phyloP scores from a whole-genome alignment of 2,329 filamentous ascomycete species.

The Ciborinia camelliae region DNA sequence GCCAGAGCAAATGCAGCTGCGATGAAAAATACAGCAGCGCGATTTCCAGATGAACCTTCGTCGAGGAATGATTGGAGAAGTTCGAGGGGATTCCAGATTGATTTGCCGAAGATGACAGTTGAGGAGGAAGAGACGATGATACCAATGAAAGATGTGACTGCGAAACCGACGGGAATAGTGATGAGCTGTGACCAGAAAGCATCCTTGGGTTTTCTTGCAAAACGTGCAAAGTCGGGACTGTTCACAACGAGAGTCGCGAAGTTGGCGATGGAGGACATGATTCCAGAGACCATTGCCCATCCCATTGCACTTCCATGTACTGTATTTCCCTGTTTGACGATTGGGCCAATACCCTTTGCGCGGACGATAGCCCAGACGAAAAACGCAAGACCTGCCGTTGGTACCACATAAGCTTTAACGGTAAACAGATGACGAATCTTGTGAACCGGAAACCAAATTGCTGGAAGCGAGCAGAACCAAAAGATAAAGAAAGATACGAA shows the following conservation, averaged over 20 bases:
- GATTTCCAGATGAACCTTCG: slow-evolving; percentile 63
- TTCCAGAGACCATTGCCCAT: slow-evolving; percentile 79
- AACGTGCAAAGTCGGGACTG: slow-evolving; percentile 81
- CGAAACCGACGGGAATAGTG: slow-evolving; percentile 69
- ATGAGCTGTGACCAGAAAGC: slow-evolving; percentile 78
- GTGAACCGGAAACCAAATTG: slow-evolving; percentile 86
- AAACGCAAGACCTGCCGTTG: slow-evolving; percentile 77
- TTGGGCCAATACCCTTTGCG: slow-evolving; percentile 79
- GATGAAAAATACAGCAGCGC: slow-evolving; percentile 75
- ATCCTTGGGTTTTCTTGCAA: slow-evolving; percentile 71
- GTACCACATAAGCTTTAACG: slow-evolving; percentile 81
- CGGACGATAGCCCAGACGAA: slow-evolving; percentile 83
- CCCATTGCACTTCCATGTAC: slow-evolving; percentile 65
- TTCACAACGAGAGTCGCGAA: slow-evolving; percentile 83
- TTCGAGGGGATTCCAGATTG: slow-evolving; percentile 71
- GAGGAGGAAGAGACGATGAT: slow-evolving; percentile 75
- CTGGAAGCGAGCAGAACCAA: slow-evolving; percentile 75
- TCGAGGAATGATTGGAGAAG: slow-evolving; percentile 65
- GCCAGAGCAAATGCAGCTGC: slow-evolving; percentile 69
- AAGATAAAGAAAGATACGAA: slow-evolving; percentile 86
- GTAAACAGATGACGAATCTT: slow-evolving; percentile 88
- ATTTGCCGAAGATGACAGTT: slow-evolving; percentile 60
- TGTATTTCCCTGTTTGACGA: slow-evolving; percentile 65
- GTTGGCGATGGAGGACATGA: slow-evolving; percentile 88
- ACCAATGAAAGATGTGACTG: slow-evolving; percentile 79